Base-by-base conservation (phyloP, 805 yeast species). In the Starmera caribaea region DNA sequence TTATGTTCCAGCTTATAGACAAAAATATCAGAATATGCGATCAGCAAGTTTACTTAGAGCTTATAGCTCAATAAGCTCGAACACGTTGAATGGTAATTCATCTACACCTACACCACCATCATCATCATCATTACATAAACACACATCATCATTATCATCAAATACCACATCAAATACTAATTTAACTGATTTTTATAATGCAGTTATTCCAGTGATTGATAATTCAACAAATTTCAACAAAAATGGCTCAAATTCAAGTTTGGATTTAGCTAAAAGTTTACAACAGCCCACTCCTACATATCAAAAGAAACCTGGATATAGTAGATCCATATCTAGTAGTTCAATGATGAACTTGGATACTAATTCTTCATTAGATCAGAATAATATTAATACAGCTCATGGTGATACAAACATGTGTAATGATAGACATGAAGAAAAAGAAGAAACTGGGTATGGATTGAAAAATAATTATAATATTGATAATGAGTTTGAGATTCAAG, bases 1-100 rank as follows among this genome's bases (percentile, higher is more conserved):
- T 41, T 64, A 50, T 44, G 55, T 59, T 6, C 69, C 69, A 13
- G 69, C 69, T 3, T 64, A 64, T 41, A 55, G 61, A 43, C 58
- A 56, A 45, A 61, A 57, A 38, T 43, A 61, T 34, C 58, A 56
- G 36, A 42, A 52, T 1, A 21, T 21, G 26, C 26, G 26, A 21
- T 49, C 55, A 9, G 38, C 54, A 29, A 21, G 26, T 39, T 44
- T 6, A 51, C 53, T 11, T 33, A 54, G 14, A 41, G 42, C 27
- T 10, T 13, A 8, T 24, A 49, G 41, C 41, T 53, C 51, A 21
- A 51, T 48, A 44, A 48, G 42, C 29, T 47, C 49, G 30, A 50
- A 50, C 29, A 49, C 29, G 37, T 45, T 48, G 21, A 50, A 44
- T 41, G 42, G 30, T 29, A 46, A 21, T 51, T 28, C 37, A 47